Evolutionary conservation across 1,284 basidiomycete species (phyloP), one percentile per base, ranked within the genome.

Genomic region (Ganoderma boninense): DNA sequence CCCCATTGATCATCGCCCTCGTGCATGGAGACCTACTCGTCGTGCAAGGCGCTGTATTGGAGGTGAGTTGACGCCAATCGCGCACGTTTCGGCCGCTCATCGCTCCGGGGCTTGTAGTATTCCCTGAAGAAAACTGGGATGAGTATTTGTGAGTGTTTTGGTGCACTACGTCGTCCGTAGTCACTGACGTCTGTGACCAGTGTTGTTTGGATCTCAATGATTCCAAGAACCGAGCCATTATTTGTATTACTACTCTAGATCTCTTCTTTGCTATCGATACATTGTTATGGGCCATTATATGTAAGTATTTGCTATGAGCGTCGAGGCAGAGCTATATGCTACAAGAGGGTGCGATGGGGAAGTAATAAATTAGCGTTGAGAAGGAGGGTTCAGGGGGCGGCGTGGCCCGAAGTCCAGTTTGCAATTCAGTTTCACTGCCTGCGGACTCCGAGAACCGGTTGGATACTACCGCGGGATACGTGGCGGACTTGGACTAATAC

Each of bases 11-110:
- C 26, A 71, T 89, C 35, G 87, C 85, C 14, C 80, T 91, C 65
- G 84, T 90, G 29, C 90, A 91, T 73, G 89, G 89, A 0, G 89
- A 91, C 76, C 78, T 86, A 66, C 73, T 88, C 7, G 74, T 89
- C 44, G 32, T 54, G 11, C 43, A 60, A 57, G 66, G 54, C n/a
- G 61, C 54, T 29, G 54, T 14, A 38, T 67, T 63, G 16, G 65
- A 67, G 56, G 65, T 69, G 4, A 29, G 64, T 65, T 40, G 18
- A 0, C 42, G 23, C 5, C 5, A 4, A 14, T 32, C 38, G 23
- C 4, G 6, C 29, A 5, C 4, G n/a, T 62, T 8, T 2, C 46
- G 26, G 10, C 3, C 5, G 44, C 42, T 60, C 16, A 40, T 61
- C 23, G n/a, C 32, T 20, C 8, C 14, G 29, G 40, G 29, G 26